Conservation (phyloP, 2,329 filamentous ascomycete genomes). For the Aspergillus uvarum region DNA sequence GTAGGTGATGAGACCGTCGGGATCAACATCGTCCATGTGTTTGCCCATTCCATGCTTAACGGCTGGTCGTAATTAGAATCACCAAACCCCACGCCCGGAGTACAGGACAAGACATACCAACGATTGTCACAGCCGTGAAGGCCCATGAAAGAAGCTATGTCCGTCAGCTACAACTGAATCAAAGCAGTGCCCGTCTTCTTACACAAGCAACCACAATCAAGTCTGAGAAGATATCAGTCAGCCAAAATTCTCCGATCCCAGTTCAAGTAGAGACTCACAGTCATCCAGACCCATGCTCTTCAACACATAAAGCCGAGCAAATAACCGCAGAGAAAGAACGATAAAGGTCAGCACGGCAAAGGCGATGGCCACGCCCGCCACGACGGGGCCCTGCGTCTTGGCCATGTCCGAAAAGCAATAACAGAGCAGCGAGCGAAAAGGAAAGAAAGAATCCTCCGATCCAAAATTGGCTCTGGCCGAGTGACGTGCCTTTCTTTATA, state of each 20-base stretch:
- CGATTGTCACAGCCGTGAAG: slow-evolving; percentile 38
- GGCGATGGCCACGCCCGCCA: slow-evolving; percentile 36
- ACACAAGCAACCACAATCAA: slow-evolving; percentile 34
- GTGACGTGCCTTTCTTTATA: neutral
- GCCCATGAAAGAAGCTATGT: slow-evolving; percentile 35
- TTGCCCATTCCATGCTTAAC: slow-evolving; percentile 20
- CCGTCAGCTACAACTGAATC: neutral
- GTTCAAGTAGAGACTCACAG: slow-evolving; percentile 23
- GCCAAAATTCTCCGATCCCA: neutral
- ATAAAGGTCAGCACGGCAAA: slow-evolving; percentile 42
- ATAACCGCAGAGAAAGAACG: slow-evolving; percentile 40
- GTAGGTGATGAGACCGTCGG: slow-evolving; percentile 14
- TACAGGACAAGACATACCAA: slow-evolving; percentile 24
- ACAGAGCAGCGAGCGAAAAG: slow-evolving; percentile 2
- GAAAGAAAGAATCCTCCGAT: neutral
- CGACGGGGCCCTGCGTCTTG: slow-evolving; percentile 36
- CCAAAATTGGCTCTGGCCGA: neutral
- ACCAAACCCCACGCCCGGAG: too few species aligned
- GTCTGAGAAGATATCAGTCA: slow-evolving; percentile 21
- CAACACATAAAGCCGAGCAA: slow-evolving; percentile 42
- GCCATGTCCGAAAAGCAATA: slow-evolving; percentile 14
- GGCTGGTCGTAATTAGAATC: slow-evolving; percentile 1
- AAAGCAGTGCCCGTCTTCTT: slow-evolving; percentile 13
- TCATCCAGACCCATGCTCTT: slow-evolving; percentile 31
- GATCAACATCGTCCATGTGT: slow-evolving; percentile 16